These are phyloP conservation scores for Pseudogymnoascus sp. DNA, from an alignment of 2,329 filamentous ascomycete species.

Conservation along the genomic window DNA sequence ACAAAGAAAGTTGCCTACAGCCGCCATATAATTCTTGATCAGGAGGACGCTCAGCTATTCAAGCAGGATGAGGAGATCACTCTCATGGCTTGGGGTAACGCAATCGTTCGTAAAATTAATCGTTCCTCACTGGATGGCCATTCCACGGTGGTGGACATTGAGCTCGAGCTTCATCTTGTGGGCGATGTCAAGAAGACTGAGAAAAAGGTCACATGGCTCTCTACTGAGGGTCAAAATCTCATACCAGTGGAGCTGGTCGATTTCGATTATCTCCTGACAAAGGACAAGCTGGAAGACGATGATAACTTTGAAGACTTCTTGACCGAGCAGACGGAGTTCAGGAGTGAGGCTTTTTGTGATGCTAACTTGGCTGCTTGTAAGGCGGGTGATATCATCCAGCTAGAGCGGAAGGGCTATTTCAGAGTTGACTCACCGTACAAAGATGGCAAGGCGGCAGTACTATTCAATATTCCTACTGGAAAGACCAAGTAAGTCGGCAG, in stretches of 20 bases:
- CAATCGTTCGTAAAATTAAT: constrained; percentile 63
- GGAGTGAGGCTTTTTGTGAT: constrained; percentile 70
- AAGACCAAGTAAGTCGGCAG: constrained; percentile 35
- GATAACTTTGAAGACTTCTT: constrained; percentile 76
- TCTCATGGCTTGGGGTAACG: constrained; percentile 94
- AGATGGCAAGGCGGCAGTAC: constrained; percentile 52
- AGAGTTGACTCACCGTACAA: constrained; percentile 62
- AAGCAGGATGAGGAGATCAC: constrained; percentile 85
- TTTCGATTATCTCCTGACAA: constrained; percentile 87
- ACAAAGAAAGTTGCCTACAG: constrained; percentile 79
- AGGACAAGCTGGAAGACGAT: constrained; percentile 82
- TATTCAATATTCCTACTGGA: constrained; percentile 65
- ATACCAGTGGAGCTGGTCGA: constrained; percentile 81
- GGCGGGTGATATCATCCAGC: constrained; percentile 86
- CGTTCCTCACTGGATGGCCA: constrained; percentile 29
- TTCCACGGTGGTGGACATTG: constrained; percentile 58
- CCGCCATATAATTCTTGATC: constrained; percentile 70
- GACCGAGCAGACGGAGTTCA: constrained; percentile 66
- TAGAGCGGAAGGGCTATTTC: constrained; percentile 90
- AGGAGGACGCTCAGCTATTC: constrained; percentile 76
- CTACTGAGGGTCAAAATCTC: constrained; percentile 64
- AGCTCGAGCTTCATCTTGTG: constrained; percentile 77
- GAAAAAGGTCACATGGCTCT: constrained; percentile 94
- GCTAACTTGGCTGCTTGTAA: constrained; percentile 71
- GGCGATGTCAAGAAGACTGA: constrained; percentile 92